Evolutionary conservation across 257 asterid species (phyloP), one percentile per base, ranked within the genome.

Genomic region (Henckelia pumila): DNA sequence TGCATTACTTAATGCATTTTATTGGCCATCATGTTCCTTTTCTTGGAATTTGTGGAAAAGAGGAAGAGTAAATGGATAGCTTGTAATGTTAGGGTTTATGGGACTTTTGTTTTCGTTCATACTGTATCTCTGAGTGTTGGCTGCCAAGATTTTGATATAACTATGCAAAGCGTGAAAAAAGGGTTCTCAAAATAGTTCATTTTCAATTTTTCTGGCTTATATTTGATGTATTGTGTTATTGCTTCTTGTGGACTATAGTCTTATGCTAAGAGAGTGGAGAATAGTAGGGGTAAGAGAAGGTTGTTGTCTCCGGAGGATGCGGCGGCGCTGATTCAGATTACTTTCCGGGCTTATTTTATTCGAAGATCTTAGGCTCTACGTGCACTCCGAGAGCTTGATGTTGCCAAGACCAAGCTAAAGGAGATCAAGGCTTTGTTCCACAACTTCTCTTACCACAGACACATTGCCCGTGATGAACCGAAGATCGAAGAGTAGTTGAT

Each of bases 381-480:
- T 64, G 95, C 95, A 0, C 86, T 91, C 17, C 80, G 99, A 32
- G 97, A 94, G 71, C 85, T 94, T 71, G 99, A 96, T 61, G 84
- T 91, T 80, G 96, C 96, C 52, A 94, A 91, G 88, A 69, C 76
- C 72, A 91, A 85, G 84, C 76, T 94, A 79, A 91, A 91, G 93
- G 98, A 92, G 78, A 63, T 92, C 16, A 88, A 95, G 80, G 83
- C 91, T 56, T 53, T 83, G 76, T 94, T 94, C 83, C 87, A 84
- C 87, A 88, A 94, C 87, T 94, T 91, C 89, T 69, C 99, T 14
- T 94, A 87, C 79, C 86, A 96, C 19, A 88, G 91, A 53, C 88
- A 75, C 29, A 74, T 94, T 21, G 22, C 75, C 53, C 83, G 81
- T 17, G 95, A 94, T 63, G 88, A n/a, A n/a, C n/a, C n/a, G n/a